phyloP scores from a whole-genome alignment of 768 basidiomycete genomes.

The Tylopilus balloui region DNA sequence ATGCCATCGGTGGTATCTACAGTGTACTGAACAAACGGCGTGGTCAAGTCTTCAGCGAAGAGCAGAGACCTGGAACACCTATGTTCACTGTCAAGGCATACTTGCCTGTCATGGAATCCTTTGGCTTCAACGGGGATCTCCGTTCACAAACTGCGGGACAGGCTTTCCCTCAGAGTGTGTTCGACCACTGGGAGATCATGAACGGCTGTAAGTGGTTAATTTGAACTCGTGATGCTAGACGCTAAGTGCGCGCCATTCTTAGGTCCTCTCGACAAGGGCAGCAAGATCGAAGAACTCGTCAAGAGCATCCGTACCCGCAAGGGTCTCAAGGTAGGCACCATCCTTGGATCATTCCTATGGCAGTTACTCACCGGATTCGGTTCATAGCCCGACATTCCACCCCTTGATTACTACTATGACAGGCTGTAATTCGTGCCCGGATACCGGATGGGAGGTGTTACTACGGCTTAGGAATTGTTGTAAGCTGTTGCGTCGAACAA shows the following conservation, averaged over 20 bases:
- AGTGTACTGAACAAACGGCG: conserved; percentile 89
- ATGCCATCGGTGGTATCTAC: conserved; percentile 97
- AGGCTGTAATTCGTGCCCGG: conserved; percentile 54
- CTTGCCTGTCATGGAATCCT: conserved; percentile 86
- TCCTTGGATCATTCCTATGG: background rate
- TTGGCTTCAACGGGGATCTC: conserved; percentile 97
- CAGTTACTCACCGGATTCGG: conserved; percentile 10
- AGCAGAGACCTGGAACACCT: conserved; percentile 94
- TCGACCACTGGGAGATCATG: conserved; percentile 92
- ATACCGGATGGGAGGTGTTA: conserved; percentile 6
- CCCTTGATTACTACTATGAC: conserved; percentile 90
- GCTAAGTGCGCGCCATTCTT: conserved; percentile 6
- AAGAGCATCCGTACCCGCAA: conserved; percentile 83
- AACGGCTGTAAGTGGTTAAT: conserved; percentile 56
- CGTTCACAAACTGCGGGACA: conserved; percentile 91
- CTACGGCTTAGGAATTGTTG: conserved; percentile 10
- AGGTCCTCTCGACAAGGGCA: conserved; percentile 83
- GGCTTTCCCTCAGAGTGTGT: conserved; percentile 95
- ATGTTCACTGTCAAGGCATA: conserved; percentile 99
- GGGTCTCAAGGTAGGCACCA: conserved; percentile 75
- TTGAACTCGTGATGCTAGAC: background rate
- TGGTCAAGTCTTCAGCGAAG: conserved; percentile 97
- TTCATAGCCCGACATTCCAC: conserved; percentile 75
- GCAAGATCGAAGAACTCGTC: conserved; percentile 85
- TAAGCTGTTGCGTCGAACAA: conserved; percentile 18